These are phyloP conservation scores for Corymbia maculata DNA, from an alignment of 345 rosid species.

Conservation along the genomic window DNA sequence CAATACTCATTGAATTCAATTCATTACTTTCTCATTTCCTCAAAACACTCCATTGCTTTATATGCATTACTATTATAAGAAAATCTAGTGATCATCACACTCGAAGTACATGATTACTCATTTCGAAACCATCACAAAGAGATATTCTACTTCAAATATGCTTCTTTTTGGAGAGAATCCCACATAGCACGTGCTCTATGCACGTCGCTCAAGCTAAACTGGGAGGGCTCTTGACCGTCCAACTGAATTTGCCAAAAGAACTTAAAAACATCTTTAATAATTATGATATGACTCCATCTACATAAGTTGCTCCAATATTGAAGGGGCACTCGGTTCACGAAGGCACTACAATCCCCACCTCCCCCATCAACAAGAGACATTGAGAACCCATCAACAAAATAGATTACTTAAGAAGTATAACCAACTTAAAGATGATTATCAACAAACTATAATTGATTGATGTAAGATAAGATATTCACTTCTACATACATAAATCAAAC, in stretches of 20 bases:
- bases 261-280: constrained; percentile 2
- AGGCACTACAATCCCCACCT: too few species aligned
- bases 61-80: constrained; percentile 40
- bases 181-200: constrained; percentile 43
- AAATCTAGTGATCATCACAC: constrained; percentile 78
- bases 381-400: too few species aligned
- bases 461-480: too few species aligned
- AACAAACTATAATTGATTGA: too few species aligned
- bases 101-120: constrained; percentile 64
- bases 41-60: constrained; percentile 52
- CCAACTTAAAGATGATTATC: too few species aligned
- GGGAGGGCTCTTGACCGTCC: constrained; percentile 40
- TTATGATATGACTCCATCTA: too few species aligned
- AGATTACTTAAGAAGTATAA: too few species aligned
- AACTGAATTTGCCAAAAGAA: constrained; percentile 62
- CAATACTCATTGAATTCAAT: constrained; percentile 59
- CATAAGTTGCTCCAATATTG: too few species aligned
- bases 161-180: constrained; percentile 36
- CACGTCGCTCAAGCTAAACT: constrained; percentile 62
- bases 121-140: constrained; percentile 35
- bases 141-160: constrained; percentile 55
- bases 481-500: too few species aligned
- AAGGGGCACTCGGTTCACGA: too few species aligned
- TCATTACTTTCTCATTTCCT: constrained; percentile 45
- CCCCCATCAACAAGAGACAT: too few species aligned